phyloP scores from a whole-genome alignment of 1,284 basidiomycete species.

The Athelia psychrophila region DNA sequence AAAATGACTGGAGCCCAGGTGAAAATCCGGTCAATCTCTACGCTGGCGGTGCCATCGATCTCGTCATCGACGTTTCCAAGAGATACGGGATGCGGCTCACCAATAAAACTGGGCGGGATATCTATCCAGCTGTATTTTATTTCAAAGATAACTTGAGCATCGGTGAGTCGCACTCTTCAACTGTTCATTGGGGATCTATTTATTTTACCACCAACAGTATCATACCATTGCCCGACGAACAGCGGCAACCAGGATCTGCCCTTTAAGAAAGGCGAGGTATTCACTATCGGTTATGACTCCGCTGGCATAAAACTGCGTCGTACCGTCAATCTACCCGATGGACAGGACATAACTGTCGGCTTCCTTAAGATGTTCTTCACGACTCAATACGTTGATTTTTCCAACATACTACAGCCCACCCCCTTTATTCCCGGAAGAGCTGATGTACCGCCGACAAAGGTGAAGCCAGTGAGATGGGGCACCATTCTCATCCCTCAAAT shows the following conservation, averaged over 20 bases:
- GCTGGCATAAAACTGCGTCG: constrained; percentile 7
- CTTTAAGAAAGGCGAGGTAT: constrained; percentile 1
- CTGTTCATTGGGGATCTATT: not conserved
- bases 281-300: constrained; percentile 12
- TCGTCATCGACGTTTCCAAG: no score
- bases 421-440: no score
- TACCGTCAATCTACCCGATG: no score
- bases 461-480: no score
- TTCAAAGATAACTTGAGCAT: constrained; percentile 12
- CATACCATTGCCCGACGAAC: not conserved
- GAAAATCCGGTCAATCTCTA: constrained; percentile 5
- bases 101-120: constrained; percentile 4
- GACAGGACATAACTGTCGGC: constrained; percentile 12
- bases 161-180: constrained; percentile 5
- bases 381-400: constrained; percentile 8
- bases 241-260: constrained; percentile 1
- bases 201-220: constrained; percentile 4
- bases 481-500: no score
- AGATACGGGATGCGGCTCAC: constrained; percentile 15
- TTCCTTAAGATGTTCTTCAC: constrained; percentile 14
- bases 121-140: not conserved
- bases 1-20: not conserved
- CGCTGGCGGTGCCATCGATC: constrained; percentile 6
- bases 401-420: constrained; percentile 4
- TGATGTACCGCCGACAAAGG: no score